Evolutionary conservation across 208 protist genomes (phyloP).

Genomic region (Trypanosoma scelopori): DNA sequence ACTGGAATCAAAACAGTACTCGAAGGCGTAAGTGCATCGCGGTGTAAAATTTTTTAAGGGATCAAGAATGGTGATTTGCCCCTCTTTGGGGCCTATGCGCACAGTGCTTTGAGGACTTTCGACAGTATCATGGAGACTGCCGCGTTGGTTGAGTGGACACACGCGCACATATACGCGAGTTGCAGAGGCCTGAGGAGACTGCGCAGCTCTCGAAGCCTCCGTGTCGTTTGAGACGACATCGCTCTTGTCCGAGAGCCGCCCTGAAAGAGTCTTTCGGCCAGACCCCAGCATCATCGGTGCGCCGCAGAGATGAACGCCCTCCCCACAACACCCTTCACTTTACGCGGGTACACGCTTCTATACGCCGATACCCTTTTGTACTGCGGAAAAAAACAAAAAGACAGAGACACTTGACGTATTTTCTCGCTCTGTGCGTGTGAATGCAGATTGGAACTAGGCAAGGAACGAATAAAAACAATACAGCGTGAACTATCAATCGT

Average conservation of each 20-base stretch:
- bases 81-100: slow-evolving; percentile 38
- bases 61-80: slow-evolving; percentile 27
- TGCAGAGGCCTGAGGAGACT: background rate
- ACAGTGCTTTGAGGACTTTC: slow-evolving; percentile 45
- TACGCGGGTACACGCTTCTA: too few relatives aligned
- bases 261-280: too few relatives aligned
- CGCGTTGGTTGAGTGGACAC: slow-evolving; percentile 67
- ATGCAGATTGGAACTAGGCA: too few relatives aligned
- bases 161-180: slow-evolving; percentile 71
- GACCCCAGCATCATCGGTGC: too few relatives aligned
- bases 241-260: too few relatives aligned
- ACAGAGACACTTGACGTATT: background rate
- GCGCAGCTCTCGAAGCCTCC: too few relatives aligned
- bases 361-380: too few relatives aligned
- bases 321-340: too few relatives aligned
- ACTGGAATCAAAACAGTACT: slow-evolving; percentile 27
- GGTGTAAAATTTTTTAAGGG: slow-evolving; percentile 21
- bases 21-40: slow-evolving; percentile 26
- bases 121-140: slow-evolving; percentile 44
- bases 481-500: too few relatives aligned
- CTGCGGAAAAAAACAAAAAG: background rate
- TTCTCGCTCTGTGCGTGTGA: too few relatives aligned
- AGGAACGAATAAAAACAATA: slow-evolving; percentile 1
- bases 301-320: too few relatives aligned
- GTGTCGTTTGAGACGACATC: too few relatives aligned